Base-by-base conservation (phyloP, 2,329 filamentous ascomycete species). In the Microsporum canis region DNA sequence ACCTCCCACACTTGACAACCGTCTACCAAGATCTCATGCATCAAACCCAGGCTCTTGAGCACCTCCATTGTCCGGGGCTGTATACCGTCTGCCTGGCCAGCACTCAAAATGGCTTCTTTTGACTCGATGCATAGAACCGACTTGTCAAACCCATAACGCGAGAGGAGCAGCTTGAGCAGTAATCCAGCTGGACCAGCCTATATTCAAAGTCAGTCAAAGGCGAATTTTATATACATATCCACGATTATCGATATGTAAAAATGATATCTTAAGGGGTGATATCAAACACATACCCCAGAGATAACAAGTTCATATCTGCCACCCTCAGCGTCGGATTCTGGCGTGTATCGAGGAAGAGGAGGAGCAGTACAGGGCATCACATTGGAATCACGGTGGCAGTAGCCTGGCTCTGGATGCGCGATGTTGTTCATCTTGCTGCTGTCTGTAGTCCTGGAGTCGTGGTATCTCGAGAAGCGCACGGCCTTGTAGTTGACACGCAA, bases 1-100 rank as follows among this genome's bases (percentile, higher is more conserved):
- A 83, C 73, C 70, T 85, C 82, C 17, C 81, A 72, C 10, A 83
- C 78, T 67, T 84, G 83, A 60, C 80, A 84, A 0, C 82, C 77
- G 62, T 84, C 82, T 34, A 77, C 75, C 33, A 84, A 75, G 34
- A 86, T 72, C 27, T 78, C 73, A 51, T 82, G 80, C 1, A 78
- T 75, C 3, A 78, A 63, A 1, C 75, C 76, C 1, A 78, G 69
- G 1, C 72, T 74, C 55, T 76, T 73, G 3, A 78, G 63, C 5
- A 77, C 72, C 62, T 78, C 76, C 4, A 77, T 67, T 1, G 75
- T 77, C 5, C 76, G 71, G 5, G 75, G 74, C 57, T 76, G 75
- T 4, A 78, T 65, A 0, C 75, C 76, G 63, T 76, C 75, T 0
- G 76, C 76, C 59, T 77, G 75, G 10, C 76, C 76, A 0, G 73